Percentiles rank a stretch among this genome's conserved stretches.
Evolutionary conservation across 2,329 filamentous ascomycete genomes (phyloP).

Genomic region (Tympanopsis confertula): DNA sequence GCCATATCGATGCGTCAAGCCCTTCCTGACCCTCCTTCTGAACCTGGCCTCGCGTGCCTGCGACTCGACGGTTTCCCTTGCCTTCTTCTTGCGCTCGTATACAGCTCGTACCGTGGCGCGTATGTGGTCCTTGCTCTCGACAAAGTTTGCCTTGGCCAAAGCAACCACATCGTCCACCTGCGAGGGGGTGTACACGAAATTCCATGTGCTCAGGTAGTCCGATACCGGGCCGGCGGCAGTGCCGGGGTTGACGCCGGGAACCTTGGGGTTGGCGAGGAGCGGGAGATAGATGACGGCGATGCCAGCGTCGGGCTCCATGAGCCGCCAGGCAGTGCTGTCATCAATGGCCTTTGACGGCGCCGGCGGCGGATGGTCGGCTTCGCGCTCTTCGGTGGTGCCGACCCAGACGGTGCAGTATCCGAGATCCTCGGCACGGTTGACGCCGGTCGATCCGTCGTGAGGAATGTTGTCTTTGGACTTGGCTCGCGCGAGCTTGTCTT

Average conservation of each 20-base stretch:
- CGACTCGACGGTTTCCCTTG: slow-evolving; percentile 41
- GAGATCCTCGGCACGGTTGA: slow-evolving; percentile 46
- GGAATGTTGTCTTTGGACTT: slow-evolving; percentile 30
- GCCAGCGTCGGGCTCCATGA: slow-evolving; percentile 69
- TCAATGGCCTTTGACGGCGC: slow-evolving; percentile 38
- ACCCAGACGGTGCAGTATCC: slow-evolving; percentile 95
- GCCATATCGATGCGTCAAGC: slow-evolving; percentile 42
- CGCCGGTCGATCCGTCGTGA: slow-evolving; percentile 22
- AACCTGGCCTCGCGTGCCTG: slow-evolving; percentile 24
- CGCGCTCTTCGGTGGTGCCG: slow-evolving; percentile 67
- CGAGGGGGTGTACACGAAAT: slow-evolving; percentile 87
- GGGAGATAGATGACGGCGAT: slow-evolving; percentile 87
- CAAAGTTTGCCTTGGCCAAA: slow-evolving; percentile 76
- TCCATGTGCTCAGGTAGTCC: slow-evolving; percentile 96
- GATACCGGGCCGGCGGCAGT: too few relatives aligned
- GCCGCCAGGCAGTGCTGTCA: slow-evolving; percentile 54
- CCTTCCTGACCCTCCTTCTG: slow-evolving; percentile 33
- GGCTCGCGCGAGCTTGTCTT: slow-evolving; percentile 51
- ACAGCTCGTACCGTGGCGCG: slow-evolving; percentile 72
- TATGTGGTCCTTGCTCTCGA: slow-evolving; percentile 69
- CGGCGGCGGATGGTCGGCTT: slow-evolving; percentile 37
- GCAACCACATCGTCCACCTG: slow-evolving; percentile 77
- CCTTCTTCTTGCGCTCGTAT: slow-evolving; percentile 78
- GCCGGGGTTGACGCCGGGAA: slow-evolving; percentile 71
- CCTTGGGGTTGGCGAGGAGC: slow-evolving; percentile 70